Percentiles rank a stretch among this genome's conserved stretches.
Conservation (phyloP, 192 early-diverging fungal species). For the Nowakowskiella sp. region DNA sequence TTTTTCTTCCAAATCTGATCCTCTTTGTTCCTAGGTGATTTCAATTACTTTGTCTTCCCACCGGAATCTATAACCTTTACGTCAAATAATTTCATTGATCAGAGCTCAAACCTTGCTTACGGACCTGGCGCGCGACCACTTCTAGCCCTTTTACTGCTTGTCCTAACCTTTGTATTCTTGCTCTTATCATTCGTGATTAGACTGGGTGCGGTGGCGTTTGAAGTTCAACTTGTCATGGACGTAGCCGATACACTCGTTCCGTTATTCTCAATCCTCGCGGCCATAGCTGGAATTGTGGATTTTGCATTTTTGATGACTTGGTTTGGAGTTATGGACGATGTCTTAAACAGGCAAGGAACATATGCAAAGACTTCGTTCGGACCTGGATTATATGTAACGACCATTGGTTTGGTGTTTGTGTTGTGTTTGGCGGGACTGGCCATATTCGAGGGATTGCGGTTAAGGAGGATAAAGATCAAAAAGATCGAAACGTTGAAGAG, state of each 20-base stretch:
- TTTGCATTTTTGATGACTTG: background rate
- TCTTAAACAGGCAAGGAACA: background rate
- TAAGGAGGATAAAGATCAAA: background rate
- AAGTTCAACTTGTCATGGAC: background rate
- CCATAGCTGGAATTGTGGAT: background rate
- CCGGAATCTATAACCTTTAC: background rate
- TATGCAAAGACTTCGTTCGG: background rate
- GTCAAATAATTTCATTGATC: background rate
- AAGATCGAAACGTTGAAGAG: background rate
- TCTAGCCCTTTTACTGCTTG: background rate
- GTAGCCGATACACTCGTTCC: background rate
- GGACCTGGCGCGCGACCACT: background rate
- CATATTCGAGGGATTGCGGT: background rate
- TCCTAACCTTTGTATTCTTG: background rate
- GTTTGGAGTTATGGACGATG: background rate
- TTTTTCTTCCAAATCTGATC: background rate
- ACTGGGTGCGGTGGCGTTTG: background rate
- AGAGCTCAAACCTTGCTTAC: background rate
- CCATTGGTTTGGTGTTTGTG: background rate
- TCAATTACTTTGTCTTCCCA: background rate
- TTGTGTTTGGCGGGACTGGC: background rate
- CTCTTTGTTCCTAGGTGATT: too few relatives aligned
- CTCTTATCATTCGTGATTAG: background rate
- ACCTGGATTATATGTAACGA: background rate
- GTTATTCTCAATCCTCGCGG: background rate